Evolutionary conservation across 169 alveolate species (phyloP).

Genomic region (Cryptosporidium felis): DNA sequence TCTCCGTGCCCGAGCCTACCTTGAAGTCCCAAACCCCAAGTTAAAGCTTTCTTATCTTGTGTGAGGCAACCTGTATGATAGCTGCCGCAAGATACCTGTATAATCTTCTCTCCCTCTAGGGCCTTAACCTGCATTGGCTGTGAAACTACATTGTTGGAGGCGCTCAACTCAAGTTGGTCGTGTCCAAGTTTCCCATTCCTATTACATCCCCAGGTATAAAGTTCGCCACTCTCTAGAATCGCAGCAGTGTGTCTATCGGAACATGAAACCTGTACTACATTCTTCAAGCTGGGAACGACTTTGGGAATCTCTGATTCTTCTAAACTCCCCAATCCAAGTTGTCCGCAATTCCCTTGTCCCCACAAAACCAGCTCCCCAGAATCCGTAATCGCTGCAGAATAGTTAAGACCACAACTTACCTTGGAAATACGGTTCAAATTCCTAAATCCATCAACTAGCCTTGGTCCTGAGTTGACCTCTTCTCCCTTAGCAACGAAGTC

Average conservation of each 20-base stretch:
- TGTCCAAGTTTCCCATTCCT: slow-evolving; percentile 80
- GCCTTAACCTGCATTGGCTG: slow-evolving; percentile 74
- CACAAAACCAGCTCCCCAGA: slow-evolving; percentile 73
- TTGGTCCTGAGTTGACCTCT: slow-evolving; percentile 27
- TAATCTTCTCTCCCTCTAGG: slow-evolving; percentile 71
- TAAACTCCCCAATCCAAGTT: slow-evolving; percentile 72
- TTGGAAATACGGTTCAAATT: slow-evolving; percentile 1
- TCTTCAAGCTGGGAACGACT: background rate
- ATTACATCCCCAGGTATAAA: slow-evolving; percentile 85
- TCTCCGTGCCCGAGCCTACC: slow-evolving; percentile 86
- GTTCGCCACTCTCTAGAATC: slow-evolving; percentile 75
- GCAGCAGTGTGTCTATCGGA: slow-evolving; percentile 84
- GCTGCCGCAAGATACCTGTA: slow-evolving; percentile 80
- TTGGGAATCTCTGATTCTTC: slow-evolving; percentile 58
- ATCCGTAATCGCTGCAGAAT: slow-evolving; percentile 70
- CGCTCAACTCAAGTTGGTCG: slow-evolving; percentile 12
- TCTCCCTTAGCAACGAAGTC: slow-evolving; percentile 9
- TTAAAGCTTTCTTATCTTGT: slow-evolving; percentile 78
- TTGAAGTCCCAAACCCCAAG: slow-evolving; percentile 87
- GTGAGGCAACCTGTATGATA: slow-evolving; percentile 76
- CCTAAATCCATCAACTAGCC: slow-evolving; percentile 31
- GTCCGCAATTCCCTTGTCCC: slow-evolving; percentile 74
- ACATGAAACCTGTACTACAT: slow-evolving; percentile 72
- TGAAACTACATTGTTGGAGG: slow-evolving; percentile 1
- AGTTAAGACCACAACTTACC: slow-evolving; percentile 59